Conservation (phyloP, 1,284 basidiomycete genomes). For the Quambalaria eucalypti region DNA sequence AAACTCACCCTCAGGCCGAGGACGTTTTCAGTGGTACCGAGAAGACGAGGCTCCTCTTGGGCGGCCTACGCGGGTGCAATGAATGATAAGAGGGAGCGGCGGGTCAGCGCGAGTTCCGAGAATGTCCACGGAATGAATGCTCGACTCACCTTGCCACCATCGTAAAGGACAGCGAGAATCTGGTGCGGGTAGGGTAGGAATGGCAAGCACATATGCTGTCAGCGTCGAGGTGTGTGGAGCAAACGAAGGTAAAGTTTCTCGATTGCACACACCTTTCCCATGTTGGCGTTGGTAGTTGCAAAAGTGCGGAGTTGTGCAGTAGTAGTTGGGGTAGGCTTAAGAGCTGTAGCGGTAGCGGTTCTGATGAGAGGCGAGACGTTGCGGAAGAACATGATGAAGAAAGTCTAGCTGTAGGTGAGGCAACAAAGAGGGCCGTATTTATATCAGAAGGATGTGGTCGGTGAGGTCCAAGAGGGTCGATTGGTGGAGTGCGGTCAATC, state of each 20-base stretch:
- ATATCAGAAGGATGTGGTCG: no score
- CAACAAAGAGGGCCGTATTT: no score
- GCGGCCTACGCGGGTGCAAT: conserved; percentile 54
- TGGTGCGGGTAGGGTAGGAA: conserved; percentile 39
- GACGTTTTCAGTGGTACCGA: conserved; percentile 80
- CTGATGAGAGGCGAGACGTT: not conserved
- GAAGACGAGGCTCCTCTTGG: conserved; percentile 67
- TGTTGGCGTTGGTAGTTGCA: not conserved
- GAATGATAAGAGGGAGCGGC: not conserved
- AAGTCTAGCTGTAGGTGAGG: no score
- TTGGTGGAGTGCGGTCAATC: no score
- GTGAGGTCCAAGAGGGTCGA: no score
- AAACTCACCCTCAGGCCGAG: conserved; percentile 33
- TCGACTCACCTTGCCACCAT: conserved; percentile 55
- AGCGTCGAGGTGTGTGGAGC: not conserved
- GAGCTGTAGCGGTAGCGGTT: not conserved
- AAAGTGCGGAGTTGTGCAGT: not conserved
- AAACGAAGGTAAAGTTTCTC: not conserved
- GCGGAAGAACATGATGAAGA: no score
- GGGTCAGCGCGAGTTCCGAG: no score
- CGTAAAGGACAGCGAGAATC: conserved; percentile 68
- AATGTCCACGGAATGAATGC: no score
- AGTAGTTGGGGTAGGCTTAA: not conserved
- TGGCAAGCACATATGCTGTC: not conserved
- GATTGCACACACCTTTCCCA: not conserved